Percentiles rank a stretch among this genome's conserved stretches.
phyloP scores from a whole-genome alignment of 1,284 basidiomycete genomes.

The Rhodotorula sp. region DNA sequence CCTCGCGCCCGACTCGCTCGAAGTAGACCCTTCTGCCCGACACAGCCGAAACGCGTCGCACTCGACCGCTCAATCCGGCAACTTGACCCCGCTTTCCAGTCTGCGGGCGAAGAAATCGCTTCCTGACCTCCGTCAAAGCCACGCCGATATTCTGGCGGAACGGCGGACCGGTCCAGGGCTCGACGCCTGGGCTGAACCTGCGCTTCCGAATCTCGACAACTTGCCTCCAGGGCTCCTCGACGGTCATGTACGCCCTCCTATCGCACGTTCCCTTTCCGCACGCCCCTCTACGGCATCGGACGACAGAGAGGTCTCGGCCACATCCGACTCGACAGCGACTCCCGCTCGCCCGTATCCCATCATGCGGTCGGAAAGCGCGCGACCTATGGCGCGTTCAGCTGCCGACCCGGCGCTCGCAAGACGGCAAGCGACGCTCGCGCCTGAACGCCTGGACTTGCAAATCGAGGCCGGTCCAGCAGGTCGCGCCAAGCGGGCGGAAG shows the following conservation, averaged over 20 bases:
- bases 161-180: conserved; percentile 21
- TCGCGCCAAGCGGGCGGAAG: conserved; percentile 54
- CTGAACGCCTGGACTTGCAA: not conserved
- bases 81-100: not conserved
- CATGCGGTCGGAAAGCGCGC: conserved; percentile 10
- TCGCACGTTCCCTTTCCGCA: not conserved
- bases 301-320: not conserved
- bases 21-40: conserved; percentile 43
- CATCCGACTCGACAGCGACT: not conserved
- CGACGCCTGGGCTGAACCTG: conserved; percentile 4
- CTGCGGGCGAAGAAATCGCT: conserved; percentile 69
- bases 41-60: conserved; percentile 64
- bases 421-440: not conserved
- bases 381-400: not conserved
- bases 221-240: conserved; percentile 5
- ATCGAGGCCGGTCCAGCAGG: not conserved
- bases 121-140: conserved; percentile 71
- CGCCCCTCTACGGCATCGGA: not conserved
- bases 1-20: not conserved
- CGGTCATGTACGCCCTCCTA: not conserved
- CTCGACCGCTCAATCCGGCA: conserved; percentile 42
- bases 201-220: not conserved
- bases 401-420: not conserved
- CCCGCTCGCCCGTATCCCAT: not conserved
- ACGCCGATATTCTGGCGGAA: conserved; percentile 48